Conservation (phyloP, 768 basidiomycete genomes). For the Lepiota venenata region DNA sequence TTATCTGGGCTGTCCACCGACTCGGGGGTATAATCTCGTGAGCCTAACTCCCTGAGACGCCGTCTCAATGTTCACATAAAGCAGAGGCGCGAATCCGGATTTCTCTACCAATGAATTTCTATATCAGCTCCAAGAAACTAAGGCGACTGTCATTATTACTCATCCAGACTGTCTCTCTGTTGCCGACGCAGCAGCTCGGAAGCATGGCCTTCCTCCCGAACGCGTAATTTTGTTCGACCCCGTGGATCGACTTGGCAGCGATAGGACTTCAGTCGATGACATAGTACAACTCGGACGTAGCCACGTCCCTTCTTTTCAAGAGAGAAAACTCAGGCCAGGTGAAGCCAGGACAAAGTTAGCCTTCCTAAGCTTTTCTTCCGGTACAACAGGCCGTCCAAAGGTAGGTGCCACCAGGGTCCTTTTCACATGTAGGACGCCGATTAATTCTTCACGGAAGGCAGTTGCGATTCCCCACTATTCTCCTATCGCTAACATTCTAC, state of each 20-base stretch:
- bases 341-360: constrained; percentile 72
- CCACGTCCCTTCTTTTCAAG: constrained; percentile 36
- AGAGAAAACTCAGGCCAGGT: constrained; percentile 47
- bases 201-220: constrained; percentile 33
- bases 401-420: constrained; percentile 22
- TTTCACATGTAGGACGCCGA: neutral
- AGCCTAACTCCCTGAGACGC: constrained; percentile 18
- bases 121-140: constrained; percentile 50
- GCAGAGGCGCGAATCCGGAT: constrained; percentile 60
- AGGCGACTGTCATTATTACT: constrained; percentile 43
- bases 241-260: constrained; percentile 4
- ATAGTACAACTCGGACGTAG: constrained; percentile 48
- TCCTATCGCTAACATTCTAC: constrained; percentile 60
- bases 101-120: constrained; percentile 50
- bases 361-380: constrained; percentile 69
- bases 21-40: constrained; percentile 58
- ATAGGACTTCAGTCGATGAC: constrained; percentile 36
- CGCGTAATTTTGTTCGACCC: constrained; percentile 43
- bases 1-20: constrained; percentile 53
- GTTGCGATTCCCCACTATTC: constrained; percentile 61
- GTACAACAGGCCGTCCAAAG: constrained; percentile 75
- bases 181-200: constrained; percentile 38
- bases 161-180: constrained; percentile 42
- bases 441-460: constrained; percentile 31
- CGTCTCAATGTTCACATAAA: neutral